Conservation (phyloP, 257 asterid species). For the Thymus quinquecostatus region DNA sequence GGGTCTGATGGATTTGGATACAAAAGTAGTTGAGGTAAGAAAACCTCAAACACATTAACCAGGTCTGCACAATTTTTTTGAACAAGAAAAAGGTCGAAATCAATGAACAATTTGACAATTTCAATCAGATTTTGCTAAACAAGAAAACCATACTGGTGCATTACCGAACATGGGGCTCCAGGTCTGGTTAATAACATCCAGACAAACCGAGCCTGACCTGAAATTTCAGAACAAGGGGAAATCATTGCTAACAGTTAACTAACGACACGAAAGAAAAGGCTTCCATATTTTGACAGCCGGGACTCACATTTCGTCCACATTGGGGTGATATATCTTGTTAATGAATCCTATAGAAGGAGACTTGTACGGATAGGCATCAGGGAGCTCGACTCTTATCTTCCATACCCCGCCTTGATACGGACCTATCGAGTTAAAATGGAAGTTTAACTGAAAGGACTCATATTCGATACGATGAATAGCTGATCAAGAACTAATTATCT, state of each 20-base stretch:
- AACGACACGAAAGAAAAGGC: not conserved
- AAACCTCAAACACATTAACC: constrained; percentile 93
- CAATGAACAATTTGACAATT: constrained; percentile 6
- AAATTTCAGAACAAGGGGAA: constrained; percentile 21
- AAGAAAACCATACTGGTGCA: constrained; percentile 15
- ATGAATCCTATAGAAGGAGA: constrained; percentile 97
- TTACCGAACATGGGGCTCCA: constrained; percentile 99
- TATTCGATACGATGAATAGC: constrained; percentile 16
- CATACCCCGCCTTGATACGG: constrained; percentile 97
- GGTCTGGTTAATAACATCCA: constrained; percentile 94
- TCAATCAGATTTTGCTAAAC: constrained; percentile 4
- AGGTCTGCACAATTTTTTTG: constrained; percentile 53
- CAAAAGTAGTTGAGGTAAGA: constrained; percentile 90
- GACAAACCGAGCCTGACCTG: constrained; percentile 99
- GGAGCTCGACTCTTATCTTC: constrained; percentile 97
- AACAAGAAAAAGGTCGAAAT: constrained; percentile 1
- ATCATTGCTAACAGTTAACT: not conserved
- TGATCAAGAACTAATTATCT: not conserved
- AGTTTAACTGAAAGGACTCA: constrained; percentile 15
- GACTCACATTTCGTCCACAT: constrained; percentile 94
- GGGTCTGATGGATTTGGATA: constrained; percentile 98
- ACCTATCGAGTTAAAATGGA: constrained; percentile 54
- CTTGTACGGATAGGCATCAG: constrained; percentile 96
- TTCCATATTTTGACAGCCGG: not conserved
- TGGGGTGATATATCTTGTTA: constrained; percentile 95